Base-by-base conservation (phyloP, 768 basidiomycete species). In the Phylloporus scabripes region DNA sequence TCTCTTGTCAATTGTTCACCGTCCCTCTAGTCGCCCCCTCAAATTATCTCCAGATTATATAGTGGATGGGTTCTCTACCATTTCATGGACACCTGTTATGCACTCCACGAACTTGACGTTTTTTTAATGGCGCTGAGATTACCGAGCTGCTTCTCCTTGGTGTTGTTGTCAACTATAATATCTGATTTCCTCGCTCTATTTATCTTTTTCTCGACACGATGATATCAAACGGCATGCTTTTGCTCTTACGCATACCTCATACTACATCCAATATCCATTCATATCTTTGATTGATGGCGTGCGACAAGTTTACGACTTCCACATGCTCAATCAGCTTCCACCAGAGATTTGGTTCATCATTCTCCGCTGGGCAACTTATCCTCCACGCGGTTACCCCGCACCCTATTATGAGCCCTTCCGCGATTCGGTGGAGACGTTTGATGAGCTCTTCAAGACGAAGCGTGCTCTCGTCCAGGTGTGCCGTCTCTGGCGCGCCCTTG, bases 11-110 rank as follows among this genome's bases (percentile, higher is more conserved):
- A 43, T 53, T 28, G 24, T 49, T 62, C 36, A 60, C 46, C 38
- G 52, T 44, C 21, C 49, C 45, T 43, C 47, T 64, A 90, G 87
- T 90, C 64, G 87, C 86, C 47, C 87, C 87, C 49, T 89, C 88
- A 55, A 90, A 90, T 69, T 91, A 90, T 68, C 78, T 91, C 39
- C 86, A 87, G 68, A 77, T 88, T 61, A 81, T 88, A 60, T 85
- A 74, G 76, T 62, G 64, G 44, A 47, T 51, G 59, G 51, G 60
- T 45, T 17, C 18, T 37, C n/a, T 29, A 45, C 53, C 47, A 37
- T 55, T 42, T 58, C 45, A 65, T 46, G 64, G 68, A 64, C 59
- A 55, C 38, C 45, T 53, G 48, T 52, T 40, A 62, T 52, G 58
- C 57, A 55, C 42, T 41, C 54, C 57, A 67, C 55, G 67, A 67